These are phyloP conservation scores for Calonectria hongkongensis DNA, from an alignment of 2,329 filamentous ascomycete genomes.

Conservation along the genomic window DNA sequence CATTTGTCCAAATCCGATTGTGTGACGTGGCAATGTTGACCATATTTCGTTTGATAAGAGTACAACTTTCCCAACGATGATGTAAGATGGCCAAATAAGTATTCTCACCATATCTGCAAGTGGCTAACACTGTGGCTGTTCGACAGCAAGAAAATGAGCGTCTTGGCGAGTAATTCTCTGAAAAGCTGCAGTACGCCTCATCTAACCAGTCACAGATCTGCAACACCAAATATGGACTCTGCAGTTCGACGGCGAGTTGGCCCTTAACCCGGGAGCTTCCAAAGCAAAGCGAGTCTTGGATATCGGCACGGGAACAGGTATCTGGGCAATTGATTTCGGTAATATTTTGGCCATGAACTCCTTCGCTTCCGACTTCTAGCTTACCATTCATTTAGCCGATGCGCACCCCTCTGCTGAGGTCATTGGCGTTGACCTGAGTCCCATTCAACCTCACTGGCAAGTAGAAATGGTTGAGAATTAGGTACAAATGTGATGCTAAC, in stretches of 20 bases:
- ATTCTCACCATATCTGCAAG: neutral
- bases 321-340: slow-evolving; percentile 55
- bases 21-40: neutral
- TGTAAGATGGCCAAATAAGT: slow-evolving; percentile 30
- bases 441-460: slow-evolving; percentile 46
- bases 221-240: slow-evolving; percentile 46
- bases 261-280: slow-evolving; percentile 37
- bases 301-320: slow-evolving; percentile 52
- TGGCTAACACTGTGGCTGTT: neutral
- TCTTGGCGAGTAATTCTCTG: slow-evolving; percentile 37
- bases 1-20: neutral
- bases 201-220: slow-evolving; percentile 32
- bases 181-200: neutral
- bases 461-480: neutral
- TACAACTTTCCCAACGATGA: slow-evolving; percentile 50
- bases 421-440: slow-evolving; percentile 49
- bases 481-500: neutral
- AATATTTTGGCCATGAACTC: neutral
- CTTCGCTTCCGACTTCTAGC: neutral
- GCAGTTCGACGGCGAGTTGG: slow-evolving; percentile 41
- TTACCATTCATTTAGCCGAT: slow-evolving; percentile 37
- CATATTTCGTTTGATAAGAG: slow-evolving; percentile 41
- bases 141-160: slow-evolving; percentile 45
- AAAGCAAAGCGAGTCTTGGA: slow-evolving; percentile 53
- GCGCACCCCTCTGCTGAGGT: slow-evolving; percentile 44